phyloP scores from a whole-genome alignment of 169 alveolate species.

The Haemoproteus tartakovskyi region DNA sequence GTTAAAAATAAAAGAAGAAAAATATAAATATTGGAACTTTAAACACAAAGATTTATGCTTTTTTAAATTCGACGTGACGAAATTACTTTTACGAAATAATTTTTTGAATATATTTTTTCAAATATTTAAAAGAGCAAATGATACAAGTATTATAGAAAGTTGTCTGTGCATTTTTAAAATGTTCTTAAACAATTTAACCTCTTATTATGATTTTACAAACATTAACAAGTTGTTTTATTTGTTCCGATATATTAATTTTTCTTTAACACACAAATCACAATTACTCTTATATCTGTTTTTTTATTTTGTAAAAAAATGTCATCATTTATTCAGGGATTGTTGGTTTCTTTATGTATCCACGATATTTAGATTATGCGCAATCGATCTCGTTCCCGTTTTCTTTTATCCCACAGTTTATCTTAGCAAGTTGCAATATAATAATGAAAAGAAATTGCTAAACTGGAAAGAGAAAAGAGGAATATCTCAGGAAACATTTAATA shows the following conservation, averaged over 20 bases:
- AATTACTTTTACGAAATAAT: conserved; percentile 42
- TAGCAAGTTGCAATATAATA: conserved; percentile 35
- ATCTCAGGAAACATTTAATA: conserved; percentile 32
- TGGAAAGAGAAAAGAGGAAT: conserved; percentile 37
- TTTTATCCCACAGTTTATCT: conserved; percentile 49
- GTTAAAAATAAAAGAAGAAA: conserved; percentile 29
- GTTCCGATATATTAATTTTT: conserved; percentile 48
- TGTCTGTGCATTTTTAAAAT: conserved; percentile 43
- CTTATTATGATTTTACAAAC: conserved; percentile 37
- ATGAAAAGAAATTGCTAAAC: conserved; percentile 20
- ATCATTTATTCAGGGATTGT: conserved; percentile 48
- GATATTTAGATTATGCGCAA: conserved; percentile 28
- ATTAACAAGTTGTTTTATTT: conserved; percentile 39
- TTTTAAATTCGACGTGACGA: conserved; percentile 38
- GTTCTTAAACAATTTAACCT: conserved; percentile 42
- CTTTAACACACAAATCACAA: conserved; percentile 59
- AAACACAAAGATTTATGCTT: conserved; percentile 17
- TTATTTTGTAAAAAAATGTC: conserved; percentile 46
- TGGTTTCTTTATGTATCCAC: conserved; percentile 43
- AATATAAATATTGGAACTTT: conserved; percentile 45
- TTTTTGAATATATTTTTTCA: conserved; percentile 46
- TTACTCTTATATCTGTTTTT: conserved; percentile 43
- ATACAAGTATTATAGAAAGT: conserved; percentile 38
- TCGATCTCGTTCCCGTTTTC: conserved; percentile 45
- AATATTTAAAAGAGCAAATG: conserved; percentile 36